A percentile compares a stretch with the other conserved stretches of the same genome.
Evolutionary conservation across 768 basidiomycete species (phyloP).

Genomic region (Suillus occidentalis): DNA sequence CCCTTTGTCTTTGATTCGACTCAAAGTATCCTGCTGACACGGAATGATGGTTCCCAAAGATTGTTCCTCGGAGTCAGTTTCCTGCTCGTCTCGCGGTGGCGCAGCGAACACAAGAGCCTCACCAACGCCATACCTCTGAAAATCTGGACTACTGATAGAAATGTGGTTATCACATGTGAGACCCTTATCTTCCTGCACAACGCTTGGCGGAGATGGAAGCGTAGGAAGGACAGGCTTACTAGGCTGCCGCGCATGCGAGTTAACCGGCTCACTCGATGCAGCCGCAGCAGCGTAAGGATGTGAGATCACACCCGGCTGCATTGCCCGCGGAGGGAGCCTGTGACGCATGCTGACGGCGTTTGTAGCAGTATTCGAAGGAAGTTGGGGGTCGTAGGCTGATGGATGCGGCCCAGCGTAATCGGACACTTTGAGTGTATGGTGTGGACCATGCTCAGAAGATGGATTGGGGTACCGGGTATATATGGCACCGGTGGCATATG

Average conservation of each 20-base stretch:
- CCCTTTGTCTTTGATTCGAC: constrained; percentile 1
- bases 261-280: constrained; percentile 31
- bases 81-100: constrained; percentile 23
- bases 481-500: constrained; percentile 33
- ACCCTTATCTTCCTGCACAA: constrained; percentile 9
- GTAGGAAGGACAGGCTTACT: background rate
- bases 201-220: background rate
- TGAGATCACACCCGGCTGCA: constrained; percentile 28
- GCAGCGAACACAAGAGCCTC: constrained; percentile 58
- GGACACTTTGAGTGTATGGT: constrained; percentile 26
- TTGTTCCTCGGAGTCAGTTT: constrained; percentile 44
- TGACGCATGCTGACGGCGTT: constrained; percentile 37
- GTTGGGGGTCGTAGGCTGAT: constrained; percentile 27
- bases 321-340: constrained; percentile 35
- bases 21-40: constrained; percentile 17
- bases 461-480: constrained; percentile 15
- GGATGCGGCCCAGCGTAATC: constrained; percentile 44
- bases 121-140: constrained; percentile 59
- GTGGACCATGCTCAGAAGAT: constrained; percentile 2
- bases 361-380: constrained; percentile 14
- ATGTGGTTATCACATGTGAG: constrained; percentile 31
- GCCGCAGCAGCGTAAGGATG: constrained; percentile 51
- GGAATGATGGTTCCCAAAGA: constrained; percentile 13
- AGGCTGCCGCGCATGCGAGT: constrained; percentile 53
- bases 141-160: constrained; percentile 29